phyloP scores from a whole-genome alignment of 2,329 filamentous ascomycete genomes.

The Daldinia sp. region DNA sequence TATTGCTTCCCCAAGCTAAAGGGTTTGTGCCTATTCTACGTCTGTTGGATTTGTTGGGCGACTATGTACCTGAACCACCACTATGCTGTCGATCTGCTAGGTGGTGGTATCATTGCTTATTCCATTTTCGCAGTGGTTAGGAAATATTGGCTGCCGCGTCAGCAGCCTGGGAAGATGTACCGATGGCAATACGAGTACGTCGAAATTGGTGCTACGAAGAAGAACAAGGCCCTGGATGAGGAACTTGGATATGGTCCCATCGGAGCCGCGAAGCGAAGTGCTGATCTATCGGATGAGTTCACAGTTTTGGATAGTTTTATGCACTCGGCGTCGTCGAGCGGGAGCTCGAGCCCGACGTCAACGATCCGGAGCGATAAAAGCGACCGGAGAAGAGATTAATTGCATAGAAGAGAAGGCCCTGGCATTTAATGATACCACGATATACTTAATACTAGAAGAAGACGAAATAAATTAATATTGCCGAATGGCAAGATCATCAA shows the following conservation, averaged over 20 bases:
- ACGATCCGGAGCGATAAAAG: conserved; percentile 27
- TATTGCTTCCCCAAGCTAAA: conserved; percentile 87
- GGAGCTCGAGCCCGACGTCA: conserved; percentile 29
- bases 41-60: conserved; percentile 96
- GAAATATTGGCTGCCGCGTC: conserved; percentile 79
- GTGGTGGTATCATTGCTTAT: conserved; percentile 80
- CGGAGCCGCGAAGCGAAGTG: conserved; percentile 17
- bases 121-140: conserved; percentile 84
- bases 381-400: conserved; percentile 29
- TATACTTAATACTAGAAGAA: conserved; percentile 32
- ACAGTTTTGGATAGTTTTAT: conserved; percentile 31
- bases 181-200: conserved; percentile 97
- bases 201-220: conserved; percentile 77
- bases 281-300: conserved; percentile 25
- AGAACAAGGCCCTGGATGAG: conserved; percentile 44
- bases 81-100: conserved; percentile 93
- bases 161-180: conserved; percentile 84
- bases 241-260: conserved; percentile 32
- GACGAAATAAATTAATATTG: conserved; percentile 22
- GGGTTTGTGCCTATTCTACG: conserved; percentile 82
- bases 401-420: conserved; percentile 17
- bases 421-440: conserved; percentile 36
- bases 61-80: conserved; percentile 99
- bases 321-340: conserved; percentile 33
- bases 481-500: conserved; percentile 6